Percentiles rank a stretch among this genome's conserved stretches.
Conservation (phyloP, 2,329 filamentous ascomycete species). For the Cryoendolithus antarcticus region DNA sequence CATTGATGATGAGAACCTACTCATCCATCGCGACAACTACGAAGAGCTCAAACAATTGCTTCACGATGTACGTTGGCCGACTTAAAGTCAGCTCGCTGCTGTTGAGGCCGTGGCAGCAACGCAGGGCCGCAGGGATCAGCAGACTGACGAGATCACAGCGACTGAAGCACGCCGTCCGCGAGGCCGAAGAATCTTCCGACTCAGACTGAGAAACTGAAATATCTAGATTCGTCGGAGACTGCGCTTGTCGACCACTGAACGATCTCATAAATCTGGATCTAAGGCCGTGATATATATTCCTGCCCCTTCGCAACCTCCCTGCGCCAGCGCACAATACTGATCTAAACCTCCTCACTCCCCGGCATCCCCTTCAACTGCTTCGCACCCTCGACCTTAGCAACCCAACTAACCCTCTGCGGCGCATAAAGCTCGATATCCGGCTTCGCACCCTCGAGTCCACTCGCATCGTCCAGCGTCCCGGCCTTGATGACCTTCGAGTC, state of each 20-base stretch:
- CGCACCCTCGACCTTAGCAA: conserved; percentile 18
- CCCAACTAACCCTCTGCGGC: conserved; percentile 27
- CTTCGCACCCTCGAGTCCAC: conserved; percentile 27
- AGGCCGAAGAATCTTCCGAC: conserved; percentile 23
- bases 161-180: conserved; percentile 25
- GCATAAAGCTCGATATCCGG: conserved; percentile 30
- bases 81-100: neutral
- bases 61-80: conserved; percentile 43
- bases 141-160: conserved; percentile 10
- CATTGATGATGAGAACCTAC: conserved; percentile 61
- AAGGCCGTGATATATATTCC: too few species aligned
- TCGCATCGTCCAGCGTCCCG: conserved; percentile 31
- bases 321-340: too few species aligned
- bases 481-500: conserved; percentile 27
- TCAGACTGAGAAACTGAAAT: conserved; percentile 17
- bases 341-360: conserved; percentile 7
- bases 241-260: neutral
- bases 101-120: neutral
- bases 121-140: neutral
- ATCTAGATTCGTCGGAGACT: neutral
- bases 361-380: conserved; percentile 30
- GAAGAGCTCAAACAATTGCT: conserved; percentile 54
- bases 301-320: too few species aligned
- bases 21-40: conserved; percentile 65
- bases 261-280: too few species aligned